Evolutionary conservation across 169 alveolate species (phyloP).

Genomic region (Ichthyophthirius multifiliis): DNA sequence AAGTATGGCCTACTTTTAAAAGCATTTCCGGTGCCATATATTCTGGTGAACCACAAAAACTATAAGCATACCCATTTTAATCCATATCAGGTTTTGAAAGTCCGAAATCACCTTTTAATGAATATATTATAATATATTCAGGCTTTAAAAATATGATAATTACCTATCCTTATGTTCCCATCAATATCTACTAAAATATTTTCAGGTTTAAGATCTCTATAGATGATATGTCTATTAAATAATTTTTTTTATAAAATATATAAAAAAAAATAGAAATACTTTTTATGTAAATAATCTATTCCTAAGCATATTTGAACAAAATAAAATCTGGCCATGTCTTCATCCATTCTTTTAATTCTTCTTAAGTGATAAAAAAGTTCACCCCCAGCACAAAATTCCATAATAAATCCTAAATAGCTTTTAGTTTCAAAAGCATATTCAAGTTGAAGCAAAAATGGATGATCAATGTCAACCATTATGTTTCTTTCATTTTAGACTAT

Average conservation of each 20-base stretch:
- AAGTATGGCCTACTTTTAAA: slow-evolving; percentile 74
- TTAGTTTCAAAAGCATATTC: slow-evolving; percentile 76
- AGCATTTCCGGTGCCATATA: slow-evolving; percentile 88
- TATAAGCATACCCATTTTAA: slow-evolving; percentile 47
- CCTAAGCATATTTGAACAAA: slow-evolving; percentile 64
- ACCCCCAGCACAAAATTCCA: slow-evolving; percentile 71
- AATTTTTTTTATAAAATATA: neutral
- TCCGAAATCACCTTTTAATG: slow-evolving; percentile 77
- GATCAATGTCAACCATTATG: slow-evolving; percentile 53
- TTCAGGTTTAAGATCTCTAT: slow-evolving; percentile 76
- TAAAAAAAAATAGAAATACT: too few species aligned
- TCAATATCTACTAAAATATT: slow-evolving; percentile 58
- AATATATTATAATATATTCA: neutral
- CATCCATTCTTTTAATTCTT: slow-evolving; percentile 48
- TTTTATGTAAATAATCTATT: slow-evolving; percentile 54
- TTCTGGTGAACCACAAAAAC: slow-evolving; percentile 87
- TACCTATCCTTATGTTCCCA: slow-evolving; percentile 57
- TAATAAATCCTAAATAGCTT: slow-evolving; percentile 54
- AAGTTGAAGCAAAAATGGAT: slow-evolving; percentile 64
- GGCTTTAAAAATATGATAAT: slow-evolving; percentile 24
- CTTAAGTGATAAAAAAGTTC: slow-evolving; percentile 64
- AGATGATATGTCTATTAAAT: slow-evolving; percentile 41
- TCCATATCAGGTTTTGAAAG: slow-evolving; percentile 56
- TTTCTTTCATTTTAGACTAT: slow-evolving; percentile 63
- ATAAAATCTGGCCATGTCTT: slow-evolving; percentile 64